Evolutionary conservation across 139 green algal species (phyloP), one percentile per base, ranked within the genome.

Genomic region (Picochlorum sp.): DNA sequence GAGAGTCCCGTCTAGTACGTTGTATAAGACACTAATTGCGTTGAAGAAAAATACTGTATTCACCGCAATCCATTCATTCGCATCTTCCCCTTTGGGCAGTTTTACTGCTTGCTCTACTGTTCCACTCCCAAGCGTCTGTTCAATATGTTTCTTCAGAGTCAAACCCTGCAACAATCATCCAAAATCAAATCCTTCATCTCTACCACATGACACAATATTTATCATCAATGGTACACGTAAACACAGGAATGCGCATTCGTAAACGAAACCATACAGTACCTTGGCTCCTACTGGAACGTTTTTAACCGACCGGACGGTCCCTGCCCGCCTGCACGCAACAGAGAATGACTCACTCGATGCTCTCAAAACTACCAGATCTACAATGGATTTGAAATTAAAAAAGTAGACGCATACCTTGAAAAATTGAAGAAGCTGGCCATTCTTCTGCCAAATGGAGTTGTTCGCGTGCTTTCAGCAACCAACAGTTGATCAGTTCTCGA

Each of bases 11-110:
- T 80, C 79, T 39, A 98, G 70, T 3, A 87, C 94, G 31, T 65
- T 65, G 64, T 95, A 96, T 26, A 98, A 68, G n/a, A 99, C 65
- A 45, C 75, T 91, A 49, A 95, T 71, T 4, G 95, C 88, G 57
- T 98, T 98, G 81, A 92, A 98, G 55, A 98, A 98, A 69, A 97
- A 85, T 2, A 84, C 79, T 25, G 73, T 89, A 69, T 95, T 95
- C 33, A 95, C 85, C 14, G 87, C 87, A 49, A 95, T 65, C 86
- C 87, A 86, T 50, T 94, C 86, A 55, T 87, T 81, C 3, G 94
- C 37, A 66, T 98, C 91, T 56, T 97, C 91, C 16, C 59, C 67
- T 0, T 72, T 73, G 7, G 87, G 87, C 59, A 95, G 71, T 56
- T 74, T 68, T 20, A 95, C 87, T 35, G 87, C 87, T 35, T 91